Percentiles rank a stretch among this genome's conserved stretches.
phyloP scores from a whole-genome alignment of 208 protist genomes.

The Angomonas ambiguus region DNA sequence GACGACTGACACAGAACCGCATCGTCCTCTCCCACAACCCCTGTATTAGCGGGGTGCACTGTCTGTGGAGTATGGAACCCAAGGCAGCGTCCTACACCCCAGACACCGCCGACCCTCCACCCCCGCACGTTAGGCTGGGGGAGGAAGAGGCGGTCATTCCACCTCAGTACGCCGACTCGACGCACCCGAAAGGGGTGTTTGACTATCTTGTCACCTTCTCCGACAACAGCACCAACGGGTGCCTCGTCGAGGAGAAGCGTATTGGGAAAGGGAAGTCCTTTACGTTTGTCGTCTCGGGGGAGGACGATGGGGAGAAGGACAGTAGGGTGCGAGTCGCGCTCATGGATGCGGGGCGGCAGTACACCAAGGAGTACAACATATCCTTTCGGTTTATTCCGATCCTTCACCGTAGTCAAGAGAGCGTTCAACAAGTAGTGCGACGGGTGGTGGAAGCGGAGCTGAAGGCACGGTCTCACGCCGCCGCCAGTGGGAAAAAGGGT shows the following conservation, averaged over 20 bases:
- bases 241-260: constrained; percentile 23
- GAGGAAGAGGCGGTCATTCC: background rate
- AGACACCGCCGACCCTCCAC: background rate
- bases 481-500: background rate
- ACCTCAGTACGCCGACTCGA: background rate
- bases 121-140: background rate
- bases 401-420: too few relatives aligned
- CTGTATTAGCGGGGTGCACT: constrained; percentile 52
- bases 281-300: background rate
- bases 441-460: constrained; percentile 4
- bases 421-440: too few relatives aligned
- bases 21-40: constrained; percentile 32
- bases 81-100: background rate
- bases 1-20: constrained; percentile 36
- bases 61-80: constrained; percentile 12
- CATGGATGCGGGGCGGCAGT: constrained; percentile 32
- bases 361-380: constrained; percentile 42
- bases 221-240: constrained; percentile 64
- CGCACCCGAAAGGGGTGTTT: background rate
- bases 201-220: constrained; percentile 20
- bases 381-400: constrained; percentile 22
- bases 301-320: background rate
- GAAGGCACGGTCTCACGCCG: background rate
- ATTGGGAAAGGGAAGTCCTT: constrained; percentile 32
- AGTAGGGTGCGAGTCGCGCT: constrained; percentile 39